Percentiles rank a stretch among this genome's conserved stretches.
Conservation (phyloP, 805 yeast genomes). For the Kazachstania bromeliacearum region DNA sequence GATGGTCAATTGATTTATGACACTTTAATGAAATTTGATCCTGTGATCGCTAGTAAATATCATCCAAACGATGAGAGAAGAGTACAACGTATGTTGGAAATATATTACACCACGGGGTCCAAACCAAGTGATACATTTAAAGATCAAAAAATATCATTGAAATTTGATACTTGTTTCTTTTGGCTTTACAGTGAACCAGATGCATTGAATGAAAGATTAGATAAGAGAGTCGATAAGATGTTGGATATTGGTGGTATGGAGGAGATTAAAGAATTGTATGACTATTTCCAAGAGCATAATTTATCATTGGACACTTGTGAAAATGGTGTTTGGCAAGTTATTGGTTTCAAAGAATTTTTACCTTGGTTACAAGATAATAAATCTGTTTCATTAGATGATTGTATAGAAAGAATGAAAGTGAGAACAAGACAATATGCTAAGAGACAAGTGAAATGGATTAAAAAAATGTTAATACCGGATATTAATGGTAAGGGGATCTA, state of each 20-base stretch:
- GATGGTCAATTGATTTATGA: constrained; percentile 30
- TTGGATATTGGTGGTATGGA: constrained; percentile 53
- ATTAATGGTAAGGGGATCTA: constrained; percentile 47
- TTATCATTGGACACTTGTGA: constrained; percentile 39
- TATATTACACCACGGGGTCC: constrained; percentile 56
- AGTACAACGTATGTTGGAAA: constrained; percentile 70
- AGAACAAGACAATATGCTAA: constrained; percentile 82
- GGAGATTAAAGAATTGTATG: constrained; percentile 58
- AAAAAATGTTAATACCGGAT: constrained; percentile 56
- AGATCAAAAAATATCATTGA: constrained; percentile 49
- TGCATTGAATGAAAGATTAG: constrained; percentile 53
- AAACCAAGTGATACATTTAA: constrained; percentile 63
- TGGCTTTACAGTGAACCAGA: constrained; percentile 73
- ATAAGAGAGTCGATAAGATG: constrained; percentile 79
- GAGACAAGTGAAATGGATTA: constrained; percentile 85
- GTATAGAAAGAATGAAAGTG: constrained; percentile 69
- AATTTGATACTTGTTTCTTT: constrained; percentile 55
- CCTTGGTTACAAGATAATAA: constrained; percentile 45
- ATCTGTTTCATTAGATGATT: constrained; percentile 30
- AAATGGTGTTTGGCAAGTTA: constrained; percentile 85
- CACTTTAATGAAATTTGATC: constrained; percentile 49
- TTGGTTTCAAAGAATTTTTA: constrained; percentile 84
- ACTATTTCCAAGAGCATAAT: constrained; percentile 29
- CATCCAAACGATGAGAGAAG: constrained; percentile 87
- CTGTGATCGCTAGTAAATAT: constrained; percentile 64